These are phyloP conservation scores for Metschnikowia aberdeeniae DNA, from an alignment of 805 yeast species.

Conservation along the genomic window DNA sequence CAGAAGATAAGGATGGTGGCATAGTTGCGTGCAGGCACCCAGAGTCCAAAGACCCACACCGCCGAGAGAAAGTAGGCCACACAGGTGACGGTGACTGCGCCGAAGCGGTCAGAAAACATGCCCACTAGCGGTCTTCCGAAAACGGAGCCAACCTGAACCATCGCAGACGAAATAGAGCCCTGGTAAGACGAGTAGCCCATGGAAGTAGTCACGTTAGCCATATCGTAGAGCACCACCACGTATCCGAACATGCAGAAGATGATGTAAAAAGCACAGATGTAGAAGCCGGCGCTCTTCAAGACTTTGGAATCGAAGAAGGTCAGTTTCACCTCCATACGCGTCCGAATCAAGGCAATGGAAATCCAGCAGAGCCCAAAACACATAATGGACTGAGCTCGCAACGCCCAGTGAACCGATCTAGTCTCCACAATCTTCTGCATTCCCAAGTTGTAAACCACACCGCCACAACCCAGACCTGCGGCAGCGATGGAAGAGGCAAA, in stretches of 20 bases:
- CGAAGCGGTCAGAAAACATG: conserved; percentile 44
- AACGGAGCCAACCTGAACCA: conserved; percentile 55
- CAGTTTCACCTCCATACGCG: conserved; percentile 21
- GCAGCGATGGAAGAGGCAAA: conserved; percentile 47
- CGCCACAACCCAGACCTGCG: conserved; percentile 51
- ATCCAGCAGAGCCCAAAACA: conserved; percentile 15
- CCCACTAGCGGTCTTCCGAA: conserved; percentile 58
- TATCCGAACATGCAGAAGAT: conserved; percentile 56
- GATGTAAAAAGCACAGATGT: conserved; percentile 38
- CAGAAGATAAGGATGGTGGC: conserved; percentile 55
- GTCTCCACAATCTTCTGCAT: conserved; percentile 35
- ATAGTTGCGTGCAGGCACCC: conserved; percentile 44
- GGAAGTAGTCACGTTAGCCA: conserved; percentile 57
- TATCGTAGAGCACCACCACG: conserved; percentile 53
- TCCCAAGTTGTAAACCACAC: conserved; percentile 45
- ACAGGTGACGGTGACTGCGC: conserved; percentile 45
- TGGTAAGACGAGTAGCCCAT: conserved; percentile 53
- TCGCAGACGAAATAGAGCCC: conserved; percentile 56
- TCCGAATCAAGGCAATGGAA: conserved; percentile 13
- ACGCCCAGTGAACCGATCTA: conserved; percentile 45
- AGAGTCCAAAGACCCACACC: conserved; percentile 33
- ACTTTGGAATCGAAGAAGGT: conserved; percentile 39
- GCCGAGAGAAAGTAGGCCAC: conserved; percentile 24
- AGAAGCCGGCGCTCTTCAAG: conserved; percentile 38
- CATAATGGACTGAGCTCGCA: conserved; percentile 38